These are phyloP conservation scores for Solanum pennellii DNA, from an alignment of 257 asterid genomes.

Conservation along the genomic window DNA sequence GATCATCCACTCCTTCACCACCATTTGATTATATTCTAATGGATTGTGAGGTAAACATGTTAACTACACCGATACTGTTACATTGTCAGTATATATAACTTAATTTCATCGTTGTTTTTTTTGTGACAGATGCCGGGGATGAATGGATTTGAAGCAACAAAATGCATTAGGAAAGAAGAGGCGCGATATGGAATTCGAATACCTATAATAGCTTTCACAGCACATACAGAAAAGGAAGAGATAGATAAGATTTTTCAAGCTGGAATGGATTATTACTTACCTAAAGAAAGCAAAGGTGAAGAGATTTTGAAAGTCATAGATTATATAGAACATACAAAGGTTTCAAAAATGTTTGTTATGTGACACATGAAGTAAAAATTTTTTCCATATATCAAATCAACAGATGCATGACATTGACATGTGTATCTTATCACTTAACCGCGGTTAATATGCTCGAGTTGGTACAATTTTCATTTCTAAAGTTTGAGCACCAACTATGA, in stretches of 20 bases:
- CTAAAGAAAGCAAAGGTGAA: background rate
- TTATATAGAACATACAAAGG: background rate
- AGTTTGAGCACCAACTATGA: background rate
- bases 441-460: background rate
- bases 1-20: background rate
- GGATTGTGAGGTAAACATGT: slow-evolving; percentile 67
- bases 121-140: slow-evolving; percentile 51
- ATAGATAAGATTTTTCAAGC: slow-evolving; percentile 33
- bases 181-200: slow-evolving; percentile 25
- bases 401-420: background rate
- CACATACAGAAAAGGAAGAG: slow-evolving; percentile 37
- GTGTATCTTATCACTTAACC: background rate
- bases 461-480: background rate
- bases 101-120: background rate
- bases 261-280: slow-evolving; percentile 53
- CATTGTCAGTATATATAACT: background rate
- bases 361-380: background rate
- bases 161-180: slow-evolving; percentile 50
- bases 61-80: background rate
- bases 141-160: slow-evolving; percentile 68
- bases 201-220: slow-evolving; percentile 61
- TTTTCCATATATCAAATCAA: background rate
- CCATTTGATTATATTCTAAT: slow-evolving; percentile 62
- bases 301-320: slow-evolving; percentile 18
- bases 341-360: background rate